Evolutionary conservation across 202 grass and related monocot genomes (phyloP), one percentile per base, ranked within the genome.

Genomic region (Schoenoplectus triqueter): DNA sequence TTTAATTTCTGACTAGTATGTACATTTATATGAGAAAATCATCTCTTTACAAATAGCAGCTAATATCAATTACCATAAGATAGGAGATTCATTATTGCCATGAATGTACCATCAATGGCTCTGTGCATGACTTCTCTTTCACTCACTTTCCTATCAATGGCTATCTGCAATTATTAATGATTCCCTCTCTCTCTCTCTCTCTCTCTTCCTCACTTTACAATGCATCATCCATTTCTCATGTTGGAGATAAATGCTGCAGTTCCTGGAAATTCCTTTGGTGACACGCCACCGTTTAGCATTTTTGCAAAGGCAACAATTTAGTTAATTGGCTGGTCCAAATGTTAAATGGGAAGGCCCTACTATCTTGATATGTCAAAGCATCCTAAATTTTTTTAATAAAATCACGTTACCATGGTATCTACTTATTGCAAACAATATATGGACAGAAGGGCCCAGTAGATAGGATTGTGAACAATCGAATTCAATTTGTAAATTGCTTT

Each of bases 141-240:
- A 46, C 60, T 51, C 6, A 57, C 81, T 78, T 78, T 44, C 31
- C 81, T 54, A 83, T 83, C 64, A 83, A 57, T 57, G 47, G 65
- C 64, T 41, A 13, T 57, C 4, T 56, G 21, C 63, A 83, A 83
- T 70, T 70, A 68, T 68, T 83, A 49, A 18, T 69, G 61, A 19
- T 69, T 70, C 52, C n/a, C 56, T 13, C 15, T 76, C 63, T 48
- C 59, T 68, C 31, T 31, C 31, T 31, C 31, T 31, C 31, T 31
- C 31, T 31, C 31, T 31, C 31, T 31, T n/a, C 80, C 1, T 44
- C 44, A 8, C 22, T 83, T 83, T 55, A 69, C 45, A 83, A 69
- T 83, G 17, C 64, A 83, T 83, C 81, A 70, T 83, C 64, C 81
- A 83, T 83, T 83, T 55, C 20, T 56, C 49, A 44, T 59, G 20